Percentiles rank a stretch among this genome's conserved stretches.
Evolutionary conservation across 805 yeast species (phyloP).

Genomic region (Clavispora vitiphila): DNA sequence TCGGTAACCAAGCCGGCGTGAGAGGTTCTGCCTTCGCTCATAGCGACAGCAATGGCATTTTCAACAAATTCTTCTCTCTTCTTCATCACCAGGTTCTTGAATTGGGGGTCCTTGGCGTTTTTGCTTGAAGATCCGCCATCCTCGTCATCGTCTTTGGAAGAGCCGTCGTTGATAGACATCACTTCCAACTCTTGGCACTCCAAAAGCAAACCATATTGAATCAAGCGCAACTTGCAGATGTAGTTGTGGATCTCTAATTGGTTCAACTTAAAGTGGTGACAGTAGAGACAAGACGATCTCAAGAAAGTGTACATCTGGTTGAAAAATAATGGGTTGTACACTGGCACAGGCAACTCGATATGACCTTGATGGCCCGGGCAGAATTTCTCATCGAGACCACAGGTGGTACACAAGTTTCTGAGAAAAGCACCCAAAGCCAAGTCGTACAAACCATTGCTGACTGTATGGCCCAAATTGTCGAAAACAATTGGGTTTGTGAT

Average conservation of each 20-base stretch:
- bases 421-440: conserved; percentile 92
- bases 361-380: conserved; percentile 99
- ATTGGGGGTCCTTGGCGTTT: conserved; percentile 28
- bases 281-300: conserved; percentile 81
- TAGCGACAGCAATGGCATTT: conserved; percentile 63
- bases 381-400: conserved; percentile 89
- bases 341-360: conserved; percentile 92
- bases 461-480: conserved; percentile 94
- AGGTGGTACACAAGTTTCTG: conserved; percentile 84
- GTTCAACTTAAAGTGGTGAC: conserved; percentile 78
- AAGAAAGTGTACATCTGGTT: conserved; percentile 81
- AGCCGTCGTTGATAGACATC: conserved; percentile 39
- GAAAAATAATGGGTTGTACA: conserved; percentile 92
- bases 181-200: conserved; percentile 74
- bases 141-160: conserved; percentile 33
- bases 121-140: conserved; percentile 29
- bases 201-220: conserved; percentile 83
- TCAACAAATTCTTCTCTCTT: conserved; percentile 69
- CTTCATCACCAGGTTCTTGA: conserved; percentile 45
- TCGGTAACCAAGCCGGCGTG: conserved; percentile 73
- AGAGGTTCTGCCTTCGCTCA: conserved; percentile 69
- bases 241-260: conserved; percentile 66
- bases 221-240: conserved; percentile 70
- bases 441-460: conserved; percentile 90
- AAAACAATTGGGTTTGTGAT: conserved; percentile 93